phyloP scores from a whole-genome alignment of 2,329 filamentous ascomycete species.

The Zymoseptoria brevis region DNA sequence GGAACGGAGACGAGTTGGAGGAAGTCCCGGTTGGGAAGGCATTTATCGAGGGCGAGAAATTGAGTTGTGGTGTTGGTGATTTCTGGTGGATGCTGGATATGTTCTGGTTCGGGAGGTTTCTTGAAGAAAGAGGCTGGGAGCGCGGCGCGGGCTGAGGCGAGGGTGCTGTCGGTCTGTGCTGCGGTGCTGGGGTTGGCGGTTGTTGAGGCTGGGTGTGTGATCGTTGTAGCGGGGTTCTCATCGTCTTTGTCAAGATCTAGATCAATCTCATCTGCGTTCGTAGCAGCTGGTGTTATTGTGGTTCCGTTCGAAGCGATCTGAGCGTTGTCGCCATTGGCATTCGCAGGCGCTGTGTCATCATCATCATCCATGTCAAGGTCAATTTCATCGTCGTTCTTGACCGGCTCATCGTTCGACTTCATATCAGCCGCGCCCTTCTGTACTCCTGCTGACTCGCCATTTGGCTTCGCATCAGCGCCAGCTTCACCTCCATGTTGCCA shows the following conservation, averaged over 20 bases:
- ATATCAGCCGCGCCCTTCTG: slow-evolving; percentile 5
- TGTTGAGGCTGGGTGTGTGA: background rate
- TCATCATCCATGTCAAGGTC: slow-evolving; percentile 41
- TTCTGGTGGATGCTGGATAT: slow-evolving; percentile 57
- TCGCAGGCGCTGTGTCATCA: slow-evolving; percentile 16
- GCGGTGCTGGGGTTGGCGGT: background rate
- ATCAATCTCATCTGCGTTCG: slow-evolving; percentile 38
- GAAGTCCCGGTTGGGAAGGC: slow-evolving; percentile 69
- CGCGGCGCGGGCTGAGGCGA: slow-evolving; percentile 48
- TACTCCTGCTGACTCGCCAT: background rate
- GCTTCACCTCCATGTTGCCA: slow-evolving; percentile 37
- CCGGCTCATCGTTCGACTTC: slow-evolving; percentile 45
- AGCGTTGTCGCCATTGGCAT: slow-evolving; percentile 3
- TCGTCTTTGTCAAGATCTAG: slow-evolving; percentile 26
- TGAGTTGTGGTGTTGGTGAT: slow-evolving; percentile 73
- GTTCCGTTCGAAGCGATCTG: background rate
- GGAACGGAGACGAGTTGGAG: slow-evolving; percentile 66
- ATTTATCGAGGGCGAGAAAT: slow-evolving; percentile 91
- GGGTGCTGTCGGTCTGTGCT: background rate
- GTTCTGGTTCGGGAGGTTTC: slow-evolving; percentile 31
- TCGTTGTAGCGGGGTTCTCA: slow-evolving; percentile 8
- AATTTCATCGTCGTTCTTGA: slow-evolving; percentile 58
- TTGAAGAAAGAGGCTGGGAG: slow-evolving; percentile 74
- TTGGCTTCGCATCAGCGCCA: slow-evolving; percentile 5
- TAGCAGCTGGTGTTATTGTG: slow-evolving; percentile 4